Base-by-base conservation (phyloP, 106 monocot species). In the Dendrobium catenatum region DNA sequence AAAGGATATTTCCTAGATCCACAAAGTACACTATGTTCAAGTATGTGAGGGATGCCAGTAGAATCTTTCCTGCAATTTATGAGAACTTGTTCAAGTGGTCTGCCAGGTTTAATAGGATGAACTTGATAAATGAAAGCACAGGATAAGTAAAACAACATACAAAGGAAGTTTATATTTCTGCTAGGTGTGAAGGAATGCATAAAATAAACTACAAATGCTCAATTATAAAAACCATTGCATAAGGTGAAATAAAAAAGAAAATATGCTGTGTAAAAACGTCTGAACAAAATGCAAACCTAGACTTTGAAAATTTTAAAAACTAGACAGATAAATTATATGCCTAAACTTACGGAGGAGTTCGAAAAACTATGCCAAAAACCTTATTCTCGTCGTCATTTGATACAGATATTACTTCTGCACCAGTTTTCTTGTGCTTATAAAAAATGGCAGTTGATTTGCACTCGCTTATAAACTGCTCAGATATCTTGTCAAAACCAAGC, bases 21-120 rank as follows among this genome's bases (percentile, higher is more conserved):
- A 86, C 98, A 99, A 24, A 99, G 83, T 11, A 99, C 98, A 85
- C 98, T 93, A 74, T 99, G 98, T 84, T 99, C 98, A n/a, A 99
- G 89, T 81, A 99, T 99, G 82, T 99, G 98, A 83, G 98, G 98
- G 73, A 99, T 99, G 64, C 98, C 98, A 56, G 95, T 99, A 42
- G 98, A 99, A 88, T 99, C 90, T 67, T 95, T 91, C 83, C 98
- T 99, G 95, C 70, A 91, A 47, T 83, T 44, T 42, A 5, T 67
- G 68, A 42, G 9, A 54, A 56, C 3, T 56, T 26, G 67, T 27
- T 26, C 22, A 68, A 68, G 1, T 26, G 27, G 22, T 27, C 7
- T 68, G 29, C 67, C 11, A 6, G 9, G 24, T 68, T 26, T 27
- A 8, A 58, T 2, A 19, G n/a, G 18, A 18, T 58, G 58, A 46